Percentiles rank a stretch among this genome's conserved stretches.
phyloP scores from a whole-genome alignment of 2,329 filamentous ascomycete genomes.

The Arthroderma sp. region DNA sequence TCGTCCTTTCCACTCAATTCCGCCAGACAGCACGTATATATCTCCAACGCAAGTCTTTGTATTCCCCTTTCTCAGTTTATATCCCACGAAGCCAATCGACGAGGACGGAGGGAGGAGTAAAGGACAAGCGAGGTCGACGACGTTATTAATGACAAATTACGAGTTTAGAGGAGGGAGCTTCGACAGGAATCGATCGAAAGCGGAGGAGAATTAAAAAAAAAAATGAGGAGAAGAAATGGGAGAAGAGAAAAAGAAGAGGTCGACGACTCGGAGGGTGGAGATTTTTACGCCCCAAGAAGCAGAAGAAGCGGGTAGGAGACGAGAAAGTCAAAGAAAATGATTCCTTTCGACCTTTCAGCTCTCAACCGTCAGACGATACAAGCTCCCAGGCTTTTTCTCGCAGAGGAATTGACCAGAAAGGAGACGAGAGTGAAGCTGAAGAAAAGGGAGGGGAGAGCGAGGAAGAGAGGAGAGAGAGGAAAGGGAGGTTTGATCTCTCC shows the following conservation, averaged over 20 bases:
- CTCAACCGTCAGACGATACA: constrained; percentile 7
- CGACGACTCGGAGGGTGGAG: background rate
- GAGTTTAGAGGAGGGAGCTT: too few relatives aligned
- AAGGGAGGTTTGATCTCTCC: constrained; percentile 7
- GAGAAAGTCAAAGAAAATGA: constrained; percentile 2
- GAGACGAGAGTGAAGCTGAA: constrained; percentile 10
- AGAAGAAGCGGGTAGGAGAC: constrained; percentile 6
- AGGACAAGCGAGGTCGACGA: too few relatives aligned
- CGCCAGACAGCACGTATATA: too few relatives aligned
- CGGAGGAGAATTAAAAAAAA: background rate
- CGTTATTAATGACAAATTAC: too few relatives aligned
- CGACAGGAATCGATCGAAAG: too few relatives aligned
- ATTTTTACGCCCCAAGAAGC: background rate
- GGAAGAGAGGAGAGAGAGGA: constrained; percentile 4
- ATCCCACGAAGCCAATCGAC: too few relatives aligned
- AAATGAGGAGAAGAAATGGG: background rate
- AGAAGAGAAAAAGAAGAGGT: background rate
- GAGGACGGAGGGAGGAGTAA: too few relatives aligned
- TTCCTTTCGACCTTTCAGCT: background rate
- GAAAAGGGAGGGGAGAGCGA: constrained; percentile 5
- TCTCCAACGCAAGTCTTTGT: too few relatives aligned
- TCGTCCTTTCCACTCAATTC: too few relatives aligned
- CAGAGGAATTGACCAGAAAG: constrained; percentile 12
- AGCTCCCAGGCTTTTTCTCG: constrained; percentile 3
- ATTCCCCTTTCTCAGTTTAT: too few relatives aligned